Evolutionary conservation across 176 grass and related monocot genomes (phyloP), one percentile per base, ranked within the genome.

Genomic region (Paspalum vaginatum): DNA sequence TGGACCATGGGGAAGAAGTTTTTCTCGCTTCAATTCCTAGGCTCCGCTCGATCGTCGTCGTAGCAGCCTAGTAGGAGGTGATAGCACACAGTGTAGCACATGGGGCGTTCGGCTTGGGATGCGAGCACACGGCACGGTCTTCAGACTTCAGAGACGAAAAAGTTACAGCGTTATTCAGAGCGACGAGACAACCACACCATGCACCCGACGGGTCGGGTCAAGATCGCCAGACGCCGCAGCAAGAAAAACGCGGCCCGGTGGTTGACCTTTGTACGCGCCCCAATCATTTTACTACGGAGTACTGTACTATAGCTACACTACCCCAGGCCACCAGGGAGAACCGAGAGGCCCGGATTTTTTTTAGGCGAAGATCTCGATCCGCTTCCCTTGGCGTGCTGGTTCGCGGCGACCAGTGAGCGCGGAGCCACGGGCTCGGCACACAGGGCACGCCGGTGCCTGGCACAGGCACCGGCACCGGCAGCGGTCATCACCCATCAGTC

Each of bases 261-360:
- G 40, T 55, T 77, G 89, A 84, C 85, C 50, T 67, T 39, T 81
- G 81, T 18, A 42, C 41, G 45, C 56, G 52, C n/a, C 79, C 85
- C 81, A 74, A 63, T 71, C 49, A 80, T 84, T 80, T 82, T 12
- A 25, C 14, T 43, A 43, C 42, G 2, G 8, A 9, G 72, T 32
- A 32, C 32, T 32, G 32, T 32, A 1, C 32, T 32, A 32, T 32
- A 32, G n/a, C 32, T 32, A 32, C 32, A 32, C 32, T 32, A 32
- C 32, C n/a, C n/a, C n/a, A n/a, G n/a, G n/a, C n/a, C n/a, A 32
- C 32, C 32, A 32, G 3, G 32, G 32, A 32, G 32, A 1, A 32
- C 32, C 32, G 32, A 32, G 32, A 32, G 32, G 32, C 32, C 32
- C 32, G 32, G n/a, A n/a, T n/a, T n/a, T n/a, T n/a, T n/a, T n/a